Evolutionary conservation across 2,329 filamentous ascomycete genomes (phyloP).

Genomic region (Coccinonectria pachysandricola): DNA sequence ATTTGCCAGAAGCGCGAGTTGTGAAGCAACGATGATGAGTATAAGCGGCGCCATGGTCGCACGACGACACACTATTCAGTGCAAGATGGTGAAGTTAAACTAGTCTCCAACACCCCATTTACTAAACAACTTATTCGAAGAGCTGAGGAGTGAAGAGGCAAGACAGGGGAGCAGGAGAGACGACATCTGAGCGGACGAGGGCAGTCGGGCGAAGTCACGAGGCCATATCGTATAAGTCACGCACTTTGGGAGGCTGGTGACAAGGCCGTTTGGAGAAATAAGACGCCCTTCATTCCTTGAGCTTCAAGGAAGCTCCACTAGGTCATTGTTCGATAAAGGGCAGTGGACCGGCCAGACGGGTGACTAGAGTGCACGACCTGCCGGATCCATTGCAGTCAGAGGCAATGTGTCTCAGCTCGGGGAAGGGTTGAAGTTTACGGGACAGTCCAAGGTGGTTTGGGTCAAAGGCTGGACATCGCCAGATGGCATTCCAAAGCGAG

Average conservation of each 20-base stretch:
- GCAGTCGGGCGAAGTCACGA: too few species aligned
- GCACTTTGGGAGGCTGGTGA: constrained; percentile 23
- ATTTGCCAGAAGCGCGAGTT: constrained; percentile 20
- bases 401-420: constrained; percentile 22
- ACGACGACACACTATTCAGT: constrained; percentile 12
- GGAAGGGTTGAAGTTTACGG: constrained; percentile 3
- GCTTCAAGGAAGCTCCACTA: constrained; percentile 15
- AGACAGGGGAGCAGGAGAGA: constrained; percentile 6
- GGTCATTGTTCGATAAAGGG: constrained; percentile 13
- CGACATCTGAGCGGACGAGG: too few species aligned
- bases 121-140: too few species aligned
- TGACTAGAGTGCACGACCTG: constrained; percentile 5
- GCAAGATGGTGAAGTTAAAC: constrained; percentile 10
- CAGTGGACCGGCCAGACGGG: constrained; percentile 7
- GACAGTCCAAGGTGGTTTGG: too few species aligned
- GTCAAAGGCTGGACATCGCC: constrained; percentile 10
- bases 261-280: constrained; percentile 15
- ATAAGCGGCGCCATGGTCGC: constrained; percentile 22
- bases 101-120: constrained; percentile 11
- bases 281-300: constrained; percentile 29
- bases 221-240: constrained; percentile 14
- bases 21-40: constrained; percentile 17
- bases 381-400: constrained; percentile 19
- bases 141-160: constrained; percentile 5
- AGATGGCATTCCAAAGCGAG: constrained; percentile 18